phyloP scores from a whole-genome alignment of 1,139 yeast genomes.

The Lodderomyces oxycetoniae region DNA sequence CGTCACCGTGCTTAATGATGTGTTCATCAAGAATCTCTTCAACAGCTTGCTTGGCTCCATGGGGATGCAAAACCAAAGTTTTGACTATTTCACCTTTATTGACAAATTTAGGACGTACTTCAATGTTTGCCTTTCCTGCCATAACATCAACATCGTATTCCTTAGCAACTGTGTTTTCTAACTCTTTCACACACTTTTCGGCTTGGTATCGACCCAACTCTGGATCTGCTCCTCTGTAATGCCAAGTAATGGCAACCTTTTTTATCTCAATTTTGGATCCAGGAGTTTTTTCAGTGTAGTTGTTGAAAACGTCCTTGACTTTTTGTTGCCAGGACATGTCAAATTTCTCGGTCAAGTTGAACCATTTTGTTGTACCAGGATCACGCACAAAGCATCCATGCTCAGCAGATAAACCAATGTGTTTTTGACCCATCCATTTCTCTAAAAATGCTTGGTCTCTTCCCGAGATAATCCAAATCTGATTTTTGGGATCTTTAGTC shows the following conservation, averaged over 20 bases:
- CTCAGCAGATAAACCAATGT: conserved; percentile 86
- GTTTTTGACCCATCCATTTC: conserved; percentile 74
- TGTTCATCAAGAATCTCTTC: conserved; percentile 15
- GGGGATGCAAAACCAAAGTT: conserved; percentile 61
- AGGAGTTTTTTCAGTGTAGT: conserved; percentile 83
- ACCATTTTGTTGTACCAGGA: conserved; percentile 63
- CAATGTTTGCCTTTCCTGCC: conserved; percentile 89
- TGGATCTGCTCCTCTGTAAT: conserved; percentile 91
- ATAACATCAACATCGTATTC: conserved; percentile 90
- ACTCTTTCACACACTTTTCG: conserved; percentile 59
- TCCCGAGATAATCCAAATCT: conserved; percentile 94
- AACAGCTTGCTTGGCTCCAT: conserved; percentile 40
- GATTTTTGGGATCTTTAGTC: conserved; percentile 73
- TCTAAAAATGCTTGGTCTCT: conserved; percentile 89
- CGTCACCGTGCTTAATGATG: conserved; percentile 18
- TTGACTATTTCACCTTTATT: conserved; percentile 96
- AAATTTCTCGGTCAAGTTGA: conserved; percentile 70
- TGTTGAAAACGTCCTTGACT: conserved; percentile 67
- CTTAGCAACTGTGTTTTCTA: conserved; percentile 55
- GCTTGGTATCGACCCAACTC: conserved; percentile 89
- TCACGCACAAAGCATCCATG: conserved; percentile 94
- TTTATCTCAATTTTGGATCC: conserved; percentile 85
- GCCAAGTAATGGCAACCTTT: conserved; percentile 97
- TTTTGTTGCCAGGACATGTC: conserved; percentile 94
- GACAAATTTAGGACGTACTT: conserved; percentile 88